Evolutionary conservation across 768 basidiomycete species (phyloP).

Genomic region (Goffeauzyma gilvescens): DNA sequence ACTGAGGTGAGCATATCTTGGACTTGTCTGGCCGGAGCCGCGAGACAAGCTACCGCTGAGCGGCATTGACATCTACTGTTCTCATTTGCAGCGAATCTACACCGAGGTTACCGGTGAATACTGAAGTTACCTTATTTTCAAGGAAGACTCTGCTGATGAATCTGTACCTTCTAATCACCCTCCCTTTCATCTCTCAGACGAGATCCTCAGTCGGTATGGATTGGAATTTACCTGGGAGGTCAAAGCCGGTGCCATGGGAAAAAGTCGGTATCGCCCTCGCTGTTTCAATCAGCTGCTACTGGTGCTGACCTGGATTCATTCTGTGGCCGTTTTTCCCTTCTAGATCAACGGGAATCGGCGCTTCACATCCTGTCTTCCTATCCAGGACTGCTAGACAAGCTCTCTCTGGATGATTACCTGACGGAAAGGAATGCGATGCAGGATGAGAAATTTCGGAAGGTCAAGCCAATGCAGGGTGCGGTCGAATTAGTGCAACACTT

Average conservation of each 20-base stretch:
- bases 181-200: constrained; percentile 13
- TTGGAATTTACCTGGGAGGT: constrained; percentile 27
- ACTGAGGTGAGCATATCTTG: constrained; percentile 18
- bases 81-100: constrained; percentile 21
- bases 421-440: constrained; percentile 19
- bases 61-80: too few species aligned
- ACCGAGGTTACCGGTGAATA: constrained; percentile 27
- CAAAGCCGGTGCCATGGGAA: constrained; percentile 29
- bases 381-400: constrained; percentile 18
- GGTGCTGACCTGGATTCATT: not conserved
- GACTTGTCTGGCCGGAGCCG: not conserved
- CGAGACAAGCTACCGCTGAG: constrained; percentile 1
- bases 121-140: not conserved
- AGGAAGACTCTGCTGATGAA: not conserved
- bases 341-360: constrained; percentile 16
- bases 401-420: constrained; percentile 25
- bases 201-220: constrained; percentile 25
- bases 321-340: not conserved
- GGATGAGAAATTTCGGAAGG: constrained; percentile 21
- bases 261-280: constrained; percentile 12
- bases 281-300: not conserved
- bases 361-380: constrained; percentile 19
- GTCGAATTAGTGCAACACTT: constrained; percentile 21
- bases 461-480: constrained; percentile 25
- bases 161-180: not conserved